Percentiles rank a stretch among this genome's conserved stretches.
These are phyloP conservation scores for Colletotrichum acutatum DNA, from an alignment of 2,329 filamentous ascomycete species.

Conservation along the genomic window DNA sequence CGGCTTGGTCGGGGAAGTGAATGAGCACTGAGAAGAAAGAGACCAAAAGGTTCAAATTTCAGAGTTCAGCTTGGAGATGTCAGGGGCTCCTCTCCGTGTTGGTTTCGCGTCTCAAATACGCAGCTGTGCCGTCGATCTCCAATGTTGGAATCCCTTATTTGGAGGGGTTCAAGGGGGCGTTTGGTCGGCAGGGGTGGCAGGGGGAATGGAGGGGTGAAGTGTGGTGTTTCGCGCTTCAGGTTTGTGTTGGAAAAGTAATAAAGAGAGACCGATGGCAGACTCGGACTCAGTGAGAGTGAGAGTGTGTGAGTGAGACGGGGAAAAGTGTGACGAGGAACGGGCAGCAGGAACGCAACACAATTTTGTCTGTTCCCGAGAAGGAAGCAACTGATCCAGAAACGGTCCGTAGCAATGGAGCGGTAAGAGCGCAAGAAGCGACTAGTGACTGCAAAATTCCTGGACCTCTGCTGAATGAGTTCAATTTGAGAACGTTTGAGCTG, in stretches of 20 bases:
- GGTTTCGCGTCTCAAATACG: slow-evolving; percentile 35
- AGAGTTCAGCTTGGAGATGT: slow-evolving; percentile 31
- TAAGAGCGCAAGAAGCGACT: background rate
- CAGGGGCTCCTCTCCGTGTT: slow-evolving; percentile 33
- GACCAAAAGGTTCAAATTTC: background rate
- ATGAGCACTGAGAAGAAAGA: background rate
- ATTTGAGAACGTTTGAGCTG: background rate
- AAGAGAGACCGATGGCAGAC: background rate
- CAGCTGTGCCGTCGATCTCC: slow-evolving; percentile 31
- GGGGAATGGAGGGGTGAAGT: slow-evolving; percentile 35
- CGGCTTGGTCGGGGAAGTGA: background rate
- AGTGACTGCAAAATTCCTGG: slow-evolving; percentile 12
- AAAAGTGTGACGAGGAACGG: slow-evolving; percentile 7
- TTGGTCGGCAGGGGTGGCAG: slow-evolving; percentile 3
- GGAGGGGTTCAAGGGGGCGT: slow-evolving; percentile 32
- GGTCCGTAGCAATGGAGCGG: background rate
- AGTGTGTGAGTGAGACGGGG: background rate
- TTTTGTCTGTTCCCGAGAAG: slow-evolving; percentile 6
- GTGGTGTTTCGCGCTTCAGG: slow-evolving; percentile 34
- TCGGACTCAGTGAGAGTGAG: background rate
- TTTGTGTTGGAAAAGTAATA: slow-evolving; percentile 30
- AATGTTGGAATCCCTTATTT: slow-evolving; percentile 34
- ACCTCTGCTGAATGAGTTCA: background rate
- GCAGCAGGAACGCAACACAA: slow-evolving; percentile 28
- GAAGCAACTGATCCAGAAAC: background rate